Evolutionary conservation across 371 early-diverging fungal species (phyloP), one percentile per base, ranked within the genome.

Genomic region (Apophysomyces elegans): DNA sequence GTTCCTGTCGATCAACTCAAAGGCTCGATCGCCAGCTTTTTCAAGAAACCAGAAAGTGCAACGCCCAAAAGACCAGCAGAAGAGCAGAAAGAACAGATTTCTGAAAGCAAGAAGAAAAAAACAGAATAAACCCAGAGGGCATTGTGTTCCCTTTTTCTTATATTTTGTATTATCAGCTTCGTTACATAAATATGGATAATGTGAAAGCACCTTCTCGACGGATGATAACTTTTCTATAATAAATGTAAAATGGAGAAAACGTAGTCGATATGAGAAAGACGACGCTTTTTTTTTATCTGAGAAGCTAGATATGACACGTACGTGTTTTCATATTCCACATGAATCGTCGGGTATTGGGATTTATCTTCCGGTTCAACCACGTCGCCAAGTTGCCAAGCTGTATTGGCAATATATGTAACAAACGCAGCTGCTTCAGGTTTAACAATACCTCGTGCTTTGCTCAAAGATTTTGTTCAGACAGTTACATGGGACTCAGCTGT

Each of bases 131-230:
- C 18, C 39, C 5, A 43, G 9, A 41, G 11, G 1, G 0, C 56
- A 8, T 21, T 41, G 41, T 13, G 1, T 41, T 41, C 8, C 5
- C 41, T 41, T 41, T 5, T 41, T 41, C 2, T 41, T 41, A 13
- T 50, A 21, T 21, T 50, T 47, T 12, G 11, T 13, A 7, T 47
- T 44, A 26, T 2, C 32, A 26, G 32, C 26, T 57, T 21, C 61
- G 41, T 68, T 69, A 81, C 71, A 73, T 76, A 54, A 75, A 82
- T 18, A 82, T 75, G 21, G 83, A 78, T 9, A 82, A 67, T 6
- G 83, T 79, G 68, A 79, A 82, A 7, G 64, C 60, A 12, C 78
- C 83, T 68, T 79, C 77, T 36, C 76, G 76, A 9, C 80, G 78
- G 58, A 82, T 73, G 16, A 82, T 65, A 4, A 79, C 71, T 63